phyloP scores from a whole-genome alignment of 768 basidiomycete genomes.

The Coprinellus aureogranulatus region DNA sequence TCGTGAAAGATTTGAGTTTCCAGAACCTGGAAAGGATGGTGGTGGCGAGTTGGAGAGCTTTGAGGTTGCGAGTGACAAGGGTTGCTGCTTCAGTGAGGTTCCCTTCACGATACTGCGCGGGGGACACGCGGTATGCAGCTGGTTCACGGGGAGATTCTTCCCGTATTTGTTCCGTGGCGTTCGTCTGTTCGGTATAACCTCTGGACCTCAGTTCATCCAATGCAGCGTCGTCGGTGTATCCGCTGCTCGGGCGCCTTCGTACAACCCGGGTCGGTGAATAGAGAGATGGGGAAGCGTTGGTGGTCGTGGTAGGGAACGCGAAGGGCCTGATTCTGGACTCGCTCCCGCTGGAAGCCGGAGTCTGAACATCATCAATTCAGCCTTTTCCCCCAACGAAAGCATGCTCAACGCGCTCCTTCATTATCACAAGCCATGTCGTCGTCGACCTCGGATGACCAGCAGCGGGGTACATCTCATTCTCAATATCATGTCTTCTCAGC shows the following conservation, averaged over 20 bases:
- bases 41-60: slow-evolving; percentile 1
- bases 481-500: not conserved
- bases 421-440: not conserved
- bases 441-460: not conserved
- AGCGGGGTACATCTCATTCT: slow-evolving; percentile 24
- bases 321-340: slow-evolving; percentile 6
- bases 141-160: not conserved
- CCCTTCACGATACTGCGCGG: not conserved
- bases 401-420: not conserved
- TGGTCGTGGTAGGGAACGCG: not conserved
- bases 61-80: too few species aligned
- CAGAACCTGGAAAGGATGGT: slow-evolving; percentile 10
- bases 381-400: slow-evolving; percentile 1
- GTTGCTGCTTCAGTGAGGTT: not conserved
- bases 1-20: slow-evolving; percentile 27
- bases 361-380: not conserved
- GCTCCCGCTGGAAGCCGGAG: not conserved
- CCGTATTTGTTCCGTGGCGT: not conserved
- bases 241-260: not conserved
- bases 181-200: not conserved
- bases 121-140: slow-evolving; percentile 1
- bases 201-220: not conserved
- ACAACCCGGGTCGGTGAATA: not conserved
- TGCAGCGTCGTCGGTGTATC: not conserved
- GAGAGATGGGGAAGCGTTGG: not conserved